Evolutionary conservation across 768 basidiomycete species (phyloP).

Genomic region (Termitomyces sp.): DNA sequence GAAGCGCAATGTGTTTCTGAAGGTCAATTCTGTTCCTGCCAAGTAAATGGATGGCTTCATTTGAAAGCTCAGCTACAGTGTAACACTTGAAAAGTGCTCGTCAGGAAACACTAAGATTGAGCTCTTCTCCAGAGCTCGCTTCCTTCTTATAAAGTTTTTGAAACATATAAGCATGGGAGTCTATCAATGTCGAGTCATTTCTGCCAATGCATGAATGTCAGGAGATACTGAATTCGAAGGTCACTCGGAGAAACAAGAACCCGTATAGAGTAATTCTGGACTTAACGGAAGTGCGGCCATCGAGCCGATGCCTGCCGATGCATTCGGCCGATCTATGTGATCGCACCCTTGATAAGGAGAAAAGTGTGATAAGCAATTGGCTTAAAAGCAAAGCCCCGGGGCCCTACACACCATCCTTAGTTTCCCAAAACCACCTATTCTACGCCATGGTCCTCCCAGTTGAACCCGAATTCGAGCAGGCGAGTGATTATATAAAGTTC

Average conservation of each 20-base stretch:
- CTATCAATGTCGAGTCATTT: not conserved
- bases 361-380: not conserved
- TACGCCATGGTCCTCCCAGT: conserved; percentile 35
- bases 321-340: not conserved
- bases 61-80: not conserved
- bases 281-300: not conserved
- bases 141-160: not conserved
- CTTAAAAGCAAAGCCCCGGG: not conserved
- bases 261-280: not conserved
- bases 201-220: not conserved
- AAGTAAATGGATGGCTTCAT: not conserved
- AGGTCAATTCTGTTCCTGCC: not conserved
- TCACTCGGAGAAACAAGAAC: not conserved
- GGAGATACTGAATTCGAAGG: not conserved
- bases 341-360: not conserved
- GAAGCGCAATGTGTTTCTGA: not conserved
- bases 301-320: not conserved
- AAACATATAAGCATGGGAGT: not conserved
- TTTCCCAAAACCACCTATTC: not conserved
- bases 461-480: conserved; percentile 71
- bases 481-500: conserved; percentile 9
- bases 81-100: not conserved
- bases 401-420: not conserved
- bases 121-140: not conserved
- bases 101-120: not conserved